Percentiles rank a stretch among this genome's conserved stretches.
Conservation (phyloP, 78 protist genomes). For the Trichosphaerium sp. region DNA sequence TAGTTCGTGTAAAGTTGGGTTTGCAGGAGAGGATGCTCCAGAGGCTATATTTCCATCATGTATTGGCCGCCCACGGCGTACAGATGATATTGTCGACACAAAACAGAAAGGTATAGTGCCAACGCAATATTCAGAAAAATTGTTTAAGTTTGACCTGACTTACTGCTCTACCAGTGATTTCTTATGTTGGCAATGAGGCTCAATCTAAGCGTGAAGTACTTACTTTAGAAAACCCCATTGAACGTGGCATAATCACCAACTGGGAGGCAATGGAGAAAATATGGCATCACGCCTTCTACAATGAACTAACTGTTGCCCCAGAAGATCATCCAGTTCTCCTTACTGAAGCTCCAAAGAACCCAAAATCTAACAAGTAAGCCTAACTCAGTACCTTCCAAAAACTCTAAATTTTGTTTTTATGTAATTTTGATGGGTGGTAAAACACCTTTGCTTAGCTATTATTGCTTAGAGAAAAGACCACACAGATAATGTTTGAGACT, state of each 20-base stretch:
- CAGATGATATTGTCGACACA: conserved; percentile 35
- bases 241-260: conserved; percentile 89
- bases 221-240: conserved; percentile 85
- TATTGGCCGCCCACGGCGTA: conserved; percentile 56
- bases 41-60: conserved; percentile 53
- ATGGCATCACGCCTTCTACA: conserved; percentile 94
- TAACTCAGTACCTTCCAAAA: too few relatives aligned
- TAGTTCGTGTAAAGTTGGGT: conserved; percentile 94
- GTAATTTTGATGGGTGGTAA: too few relatives aligned
- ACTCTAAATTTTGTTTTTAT: too few relatives aligned
- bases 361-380: conserved; percentile 91
- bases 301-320: conserved; percentile 89
- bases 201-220: conserved; percentile 73
- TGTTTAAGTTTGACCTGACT: too few relatives aligned
- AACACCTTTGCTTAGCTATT: too few relatives aligned
- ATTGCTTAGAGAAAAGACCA: conserved; percentile 92
- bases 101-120: too few relatives aligned
- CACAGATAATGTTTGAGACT: conserved; percentile 92
- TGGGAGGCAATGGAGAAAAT: conserved; percentile 84
- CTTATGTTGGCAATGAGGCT: conserved; percentile 86
- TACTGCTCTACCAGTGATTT: too few relatives aligned
- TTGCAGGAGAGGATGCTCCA: conserved; percentile 84
- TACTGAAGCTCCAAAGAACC: conserved; percentile 95
- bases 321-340: conserved; percentile 89
- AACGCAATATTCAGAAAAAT: too few relatives aligned